Evolutionary conservation across 441 rosid species (phyloP), one percentile per base, ranked within the genome.

Genomic region (Gossypium schwendimanii): DNA sequence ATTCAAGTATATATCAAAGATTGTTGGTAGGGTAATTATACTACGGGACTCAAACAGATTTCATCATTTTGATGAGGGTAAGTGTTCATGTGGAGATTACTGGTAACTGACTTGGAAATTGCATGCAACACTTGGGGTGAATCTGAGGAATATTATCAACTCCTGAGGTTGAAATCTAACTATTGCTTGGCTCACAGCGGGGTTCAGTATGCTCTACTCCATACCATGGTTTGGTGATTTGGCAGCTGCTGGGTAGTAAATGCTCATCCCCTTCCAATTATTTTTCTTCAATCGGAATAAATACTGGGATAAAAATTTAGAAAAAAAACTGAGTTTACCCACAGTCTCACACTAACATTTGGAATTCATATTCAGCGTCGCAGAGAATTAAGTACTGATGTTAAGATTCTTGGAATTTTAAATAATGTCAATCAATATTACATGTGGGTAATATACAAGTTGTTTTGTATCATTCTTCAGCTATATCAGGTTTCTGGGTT

Each of bases 61-160:
- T 81, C 98, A 93, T 87, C 97, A 93, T 80, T 93, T 93, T 63
- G 73, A 78, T 64, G 86, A 84, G n/a, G 97, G 98, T 12, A 79
- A 73, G 52, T 91, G 98, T 77, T 91, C 95, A 0, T 91, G 98
- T 73, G 81, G 76, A 6, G 97, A 91, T 79, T 93, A 89, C 82
- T 93, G 98, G 97, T 93, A 75, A 82, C 70, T 52, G 73, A 23
- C 65, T 57, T 31, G 36, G 36, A 6, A 31, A 31, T 6, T 31
- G 36, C 36, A 31, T 31, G 36, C 36, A 31, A 6, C 36, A 31
- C 36, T 31, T 6, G 36, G 36, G 36, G 36, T 31, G 36, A 31
- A 31, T 31, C 36, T 31, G 7, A 31, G 36, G 36, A 31, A 5
- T 31, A 31, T 5, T 6, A 31, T 5, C 36, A 31, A 31, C 36